Evolutionary conservation across 2,329 filamentous ascomycete species (phyloP).

Genomic region (Parastagonospora nodorum): DNA sequence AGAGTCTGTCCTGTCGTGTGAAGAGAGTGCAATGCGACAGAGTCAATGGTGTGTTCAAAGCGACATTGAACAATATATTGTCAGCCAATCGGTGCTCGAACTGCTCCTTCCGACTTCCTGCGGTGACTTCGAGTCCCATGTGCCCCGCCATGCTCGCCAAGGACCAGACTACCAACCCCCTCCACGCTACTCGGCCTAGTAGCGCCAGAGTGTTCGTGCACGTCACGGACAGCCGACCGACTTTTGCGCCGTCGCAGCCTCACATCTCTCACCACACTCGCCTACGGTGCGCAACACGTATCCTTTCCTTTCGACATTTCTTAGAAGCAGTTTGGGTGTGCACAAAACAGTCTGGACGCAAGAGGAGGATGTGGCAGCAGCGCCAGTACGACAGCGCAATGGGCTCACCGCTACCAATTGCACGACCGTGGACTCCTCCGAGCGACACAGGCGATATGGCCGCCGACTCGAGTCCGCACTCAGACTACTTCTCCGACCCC

Average conservation of each 20-base stretch:
- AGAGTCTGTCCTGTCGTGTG: background rate
- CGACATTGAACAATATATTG: slow-evolving; percentile 7
- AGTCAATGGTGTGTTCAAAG: slow-evolving; percentile 7
- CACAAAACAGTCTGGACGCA: slow-evolving; percentile 6
- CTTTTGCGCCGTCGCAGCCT: slow-evolving; percentile 10
- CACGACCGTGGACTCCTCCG: slow-evolving; percentile 40
- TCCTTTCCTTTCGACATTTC: background rate
- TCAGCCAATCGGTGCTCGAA: slow-evolving; percentile 20
- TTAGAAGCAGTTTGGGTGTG: background rate
- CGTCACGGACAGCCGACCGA: slow-evolving; percentile 12
- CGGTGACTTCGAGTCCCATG: background rate
- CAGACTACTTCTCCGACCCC: slow-evolving; percentile 27
- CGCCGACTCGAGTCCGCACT: slow-evolving; percentile 11
- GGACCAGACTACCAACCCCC: slow-evolving; percentile 1
- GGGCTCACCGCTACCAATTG: slow-evolving; percentile 24
- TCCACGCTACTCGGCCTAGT: slow-evolving; percentile 2
- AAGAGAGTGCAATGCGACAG: background rate
- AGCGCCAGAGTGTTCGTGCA: slow-evolving; percentile 4
- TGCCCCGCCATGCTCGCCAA: background rate
- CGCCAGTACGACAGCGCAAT: slow-evolving; percentile 19
- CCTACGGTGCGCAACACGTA: background rate
- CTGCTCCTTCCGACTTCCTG: background rate
- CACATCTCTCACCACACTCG: background rate
- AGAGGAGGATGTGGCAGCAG: slow-evolving; percentile 18
- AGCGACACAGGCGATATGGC: slow-evolving; percentile 18